Evolutionary conservation across 805 yeast species (phyloP).

Genomic region (Brettanomyces sp.): DNA sequence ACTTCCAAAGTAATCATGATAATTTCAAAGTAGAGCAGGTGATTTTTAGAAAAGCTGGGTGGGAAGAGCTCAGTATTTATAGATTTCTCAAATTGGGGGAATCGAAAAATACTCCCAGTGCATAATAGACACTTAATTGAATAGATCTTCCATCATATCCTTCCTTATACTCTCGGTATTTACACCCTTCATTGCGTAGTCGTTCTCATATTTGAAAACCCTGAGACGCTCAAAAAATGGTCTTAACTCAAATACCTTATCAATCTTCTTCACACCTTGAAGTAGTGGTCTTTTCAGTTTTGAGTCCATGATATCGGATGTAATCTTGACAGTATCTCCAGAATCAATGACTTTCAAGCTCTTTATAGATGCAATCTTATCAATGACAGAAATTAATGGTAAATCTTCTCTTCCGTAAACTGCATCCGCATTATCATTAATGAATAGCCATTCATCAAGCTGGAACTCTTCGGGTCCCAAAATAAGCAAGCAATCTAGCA

Average conservation of each 20-base stretch:
- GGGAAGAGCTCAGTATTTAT: conserved; percentile 84
- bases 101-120: background rate
- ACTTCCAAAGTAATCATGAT: conserved; percentile 28
- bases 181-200: conserved; percentile 38
- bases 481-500: conserved; percentile 65
- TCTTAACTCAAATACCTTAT: conserved; percentile 38
- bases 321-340: conserved; percentile 13
- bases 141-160: conserved; percentile 55
- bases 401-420: conserved; percentile 16
- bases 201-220: conserved; percentile 54
- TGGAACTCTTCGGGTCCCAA: conserved; percentile 71
- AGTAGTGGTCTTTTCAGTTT: conserved; percentile 34
- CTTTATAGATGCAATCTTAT: conserved; percentile 22
- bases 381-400: conserved; percentile 29
- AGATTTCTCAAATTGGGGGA: conserved; percentile 34
- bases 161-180: conserved; percentile 39
- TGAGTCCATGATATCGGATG: conserved; percentile 4
- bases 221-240: conserved; percentile 61
- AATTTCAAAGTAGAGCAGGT: conserved; percentile 48
- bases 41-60: conserved; percentile 76
- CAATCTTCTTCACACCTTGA: conserved; percentile 30
- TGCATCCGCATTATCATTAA: conserved; percentile 43
- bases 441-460: conserved; percentile 76
- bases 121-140: conserved; percentile 10
- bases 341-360: conserved; percentile 11